phyloP scores from a whole-genome alignment of 2,329 filamentous ascomycete species.

The Trichophyton verrucosum region DNA sequence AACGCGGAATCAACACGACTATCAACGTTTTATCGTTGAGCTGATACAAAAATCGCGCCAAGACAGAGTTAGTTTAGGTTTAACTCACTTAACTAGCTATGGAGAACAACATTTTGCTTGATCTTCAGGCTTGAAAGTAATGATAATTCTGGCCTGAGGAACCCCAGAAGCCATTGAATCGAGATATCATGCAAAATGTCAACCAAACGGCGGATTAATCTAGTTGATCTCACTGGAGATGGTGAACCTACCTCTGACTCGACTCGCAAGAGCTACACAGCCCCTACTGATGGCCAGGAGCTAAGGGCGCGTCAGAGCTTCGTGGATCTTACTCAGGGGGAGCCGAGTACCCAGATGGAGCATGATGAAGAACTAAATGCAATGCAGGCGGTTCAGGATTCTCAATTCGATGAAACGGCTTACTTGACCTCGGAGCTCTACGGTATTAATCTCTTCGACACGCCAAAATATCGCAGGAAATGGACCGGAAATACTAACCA shows the following conservation, averaged over 20 bases:
- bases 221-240: slow-evolving; percentile 21
- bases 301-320: slow-evolving; percentile 21
- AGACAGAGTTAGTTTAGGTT: background rate
- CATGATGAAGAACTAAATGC: slow-evolving; percentile 27
- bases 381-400: slow-evolving; percentile 21
- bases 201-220: slow-evolving; percentile 8
- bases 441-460: slow-evolving; percentile 20
- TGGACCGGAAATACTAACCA: background rate
- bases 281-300: slow-evolving; percentile 15
- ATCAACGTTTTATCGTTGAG: background rate
- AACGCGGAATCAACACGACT: background rate
- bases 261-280: background rate
- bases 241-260: slow-evolving; percentile 6
- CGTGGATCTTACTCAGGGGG: slow-evolving; percentile 22
- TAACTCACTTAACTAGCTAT: too few relatives aligned
- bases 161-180: background rate
- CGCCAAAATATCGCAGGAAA: background rate
- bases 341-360: slow-evolving; percentile 21
- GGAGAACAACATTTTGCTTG: background rate
- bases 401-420: slow-evolving; percentile 26
- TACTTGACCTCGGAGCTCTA: slow-evolving; percentile 27
- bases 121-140: background rate
- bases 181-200: background rate
- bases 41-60: background rate
- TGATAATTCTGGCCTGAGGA: background rate